Percentiles rank a stretch among this genome's conserved stretches.
Evolutionary conservation across 805 yeast species (phyloP).

Genomic region (Kluyveromyces starmeri): DNA sequence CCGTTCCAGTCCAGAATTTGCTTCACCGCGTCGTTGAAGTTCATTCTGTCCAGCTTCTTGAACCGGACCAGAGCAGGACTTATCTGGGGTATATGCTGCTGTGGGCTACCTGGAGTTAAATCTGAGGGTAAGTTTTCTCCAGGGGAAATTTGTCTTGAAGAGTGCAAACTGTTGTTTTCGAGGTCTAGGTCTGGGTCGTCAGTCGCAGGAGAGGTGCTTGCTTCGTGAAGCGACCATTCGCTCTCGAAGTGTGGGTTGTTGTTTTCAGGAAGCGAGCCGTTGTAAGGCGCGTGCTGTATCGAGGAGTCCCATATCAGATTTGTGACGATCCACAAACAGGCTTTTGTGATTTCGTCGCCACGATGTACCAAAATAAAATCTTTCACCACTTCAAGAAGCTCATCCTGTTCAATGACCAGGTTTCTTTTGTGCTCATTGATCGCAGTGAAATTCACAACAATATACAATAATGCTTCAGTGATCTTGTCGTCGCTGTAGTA

Average conservation of each 20-base stretch:
- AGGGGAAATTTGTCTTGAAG: neutral
- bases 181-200: slow-evolving; percentile 2
- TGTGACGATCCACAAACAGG: slow-evolving; percentile 26
- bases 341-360: slow-evolving; percentile 20
- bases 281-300: slow-evolving; percentile 7
- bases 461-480: slow-evolving; percentile 25
- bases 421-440: slow-evolving; percentile 28
- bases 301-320: slow-evolving; percentile 28
- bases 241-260: neutral
- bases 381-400: slow-evolving; percentile 19
- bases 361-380: slow-evolving; percentile 17
- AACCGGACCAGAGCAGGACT: slow-evolving; percentile 22
- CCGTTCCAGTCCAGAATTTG: slow-evolving; percentile 9
- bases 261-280: neutral
- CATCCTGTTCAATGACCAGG: slow-evolving; percentile 25
- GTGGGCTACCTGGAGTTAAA: neutral
- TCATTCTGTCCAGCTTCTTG: slow-evolving; percentile 20
- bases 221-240: neutral
- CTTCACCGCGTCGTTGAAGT: slow-evolving; percentile 23
- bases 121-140: neutral
- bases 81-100: slow-evolving; percentile 10
- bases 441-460: slow-evolving; percentile 27
- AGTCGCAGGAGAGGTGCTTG: slow-evolving; percentile 1
- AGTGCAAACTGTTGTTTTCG: neutral
- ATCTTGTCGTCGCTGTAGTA: slow-evolving; percentile 2